Base-by-base conservation (phyloP, 169 alveolate species). In the Plasmodium vinckei region DNA sequence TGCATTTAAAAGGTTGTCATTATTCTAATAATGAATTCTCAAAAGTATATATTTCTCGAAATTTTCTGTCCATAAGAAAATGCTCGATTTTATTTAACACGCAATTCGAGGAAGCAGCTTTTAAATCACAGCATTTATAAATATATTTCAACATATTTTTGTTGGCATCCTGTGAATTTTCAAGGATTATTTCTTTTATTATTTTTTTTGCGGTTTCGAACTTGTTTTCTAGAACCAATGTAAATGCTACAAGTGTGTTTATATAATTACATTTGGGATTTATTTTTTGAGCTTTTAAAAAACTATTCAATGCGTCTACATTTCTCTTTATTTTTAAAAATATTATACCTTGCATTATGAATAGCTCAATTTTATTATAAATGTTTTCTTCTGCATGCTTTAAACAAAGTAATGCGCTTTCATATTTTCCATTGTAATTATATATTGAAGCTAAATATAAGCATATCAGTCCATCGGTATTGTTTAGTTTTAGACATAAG, bases 401-500 rank as follows among this genome's bases (percentile, higher is more conserved):
- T 79, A 79, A 67, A 67, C 89, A 79, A 65, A 79, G 75, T 46
- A 79, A 64, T 25, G 89, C 89, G 25, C 82, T 79, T 79, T 79
- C 89, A 25, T 79, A 79, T 27, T 79, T 79, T 59, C 64, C 68
- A 57, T 25, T 69, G 39, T 79, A 42, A 68, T 79, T 67, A 47
- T 79, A 79, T 79, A 79, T 17, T 4, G 71, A 65, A 19, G 89
- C 89, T 39, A 69, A 79, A 59, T 79, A 79, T 69, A 79, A 51
- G 25, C 89, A 65, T 69, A 79, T 60, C 53, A 79, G 46, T 7
- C 82, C 69, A 79, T 79, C 79, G 6, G 47, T 53, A 65, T 17
- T 64, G 67, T 79, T 53, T 54, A 79, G 21, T 47, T 79, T 79
- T 15, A 79, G 47, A 67, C 82, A 79, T 79, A 79, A 67, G 42